Base-by-base conservation (phyloP, 179 eudicot species). In the Beta macrorhiza region DNA sequence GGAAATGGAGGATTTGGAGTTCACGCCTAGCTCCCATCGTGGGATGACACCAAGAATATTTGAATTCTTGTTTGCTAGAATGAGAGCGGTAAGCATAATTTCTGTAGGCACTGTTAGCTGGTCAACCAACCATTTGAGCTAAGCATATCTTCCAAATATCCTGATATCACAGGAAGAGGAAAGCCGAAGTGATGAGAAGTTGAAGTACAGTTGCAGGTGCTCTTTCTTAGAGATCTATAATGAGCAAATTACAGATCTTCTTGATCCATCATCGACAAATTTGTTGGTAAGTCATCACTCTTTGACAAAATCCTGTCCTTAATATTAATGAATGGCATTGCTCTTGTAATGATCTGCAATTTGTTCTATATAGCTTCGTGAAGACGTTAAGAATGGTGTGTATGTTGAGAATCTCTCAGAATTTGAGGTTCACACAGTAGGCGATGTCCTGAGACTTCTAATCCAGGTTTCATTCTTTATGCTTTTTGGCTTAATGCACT, bases 11-110 rank as follows among this genome's bases (percentile, higher is more conserved):
- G 92, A 89, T 71, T 83, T 97, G 25, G 95, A 91, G 88, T 85
- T 91, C 76, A 93, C 79, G 81, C 97, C 97, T 12, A 91, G 98
- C 82, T 85, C 90, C 59, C 86, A 97, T 77, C 93, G 98, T 64
- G 98, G 99, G 83, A 94, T 97, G 97, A 97, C 97, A 20, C 98
- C 99, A 19, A 89, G 98, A 55, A 97, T 93, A 82, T 97, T 97
- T 89, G 98, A 94, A 70, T 97, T 90, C 85, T 90, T 97, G 87
- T 97, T 97, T 88, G 98, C 97, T 81, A 91, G 99, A 87, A 97
- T 94, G n/a, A 91, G 91, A 89, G 99, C 97, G 82, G 99, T 97
- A 92, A 87, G 5, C 58, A 55, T 29, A 19, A 20, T 69, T 62
- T 75, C 9, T 13, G 72, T 78, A 74, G n/a, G 47, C 71, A 52